Evolutionary conservation across 2,329 filamentous ascomycete species (phyloP).

Genomic region (Chrysoporthe austroafricana): DNA sequence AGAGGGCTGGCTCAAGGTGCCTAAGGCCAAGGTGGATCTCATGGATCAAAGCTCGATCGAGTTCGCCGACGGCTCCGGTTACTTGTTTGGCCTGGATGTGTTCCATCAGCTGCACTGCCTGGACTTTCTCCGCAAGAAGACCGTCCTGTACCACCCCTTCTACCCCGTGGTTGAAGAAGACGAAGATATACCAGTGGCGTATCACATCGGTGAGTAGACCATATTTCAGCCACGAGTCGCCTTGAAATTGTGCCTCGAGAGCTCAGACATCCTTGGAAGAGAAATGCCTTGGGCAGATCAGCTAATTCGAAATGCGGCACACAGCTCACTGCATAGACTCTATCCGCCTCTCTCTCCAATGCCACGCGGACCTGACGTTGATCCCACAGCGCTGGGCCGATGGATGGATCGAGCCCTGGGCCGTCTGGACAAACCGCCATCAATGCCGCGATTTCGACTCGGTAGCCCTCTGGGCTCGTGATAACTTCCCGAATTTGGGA

Average conservation of each 20-base stretch:
- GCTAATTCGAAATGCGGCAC: neutral
- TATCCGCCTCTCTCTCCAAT: neutral
- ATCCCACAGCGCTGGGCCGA: neutral
- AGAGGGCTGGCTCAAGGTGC: neutral
- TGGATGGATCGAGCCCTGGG: neutral
- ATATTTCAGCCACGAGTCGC: neutral
- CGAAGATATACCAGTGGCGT: neutral
- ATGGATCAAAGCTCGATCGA: neutral
- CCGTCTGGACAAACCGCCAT: neutral
- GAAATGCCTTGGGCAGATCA: neutral
- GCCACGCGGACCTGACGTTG: neutral
- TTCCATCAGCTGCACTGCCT: neutral
- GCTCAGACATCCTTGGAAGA: neutral
- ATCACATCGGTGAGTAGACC: neutral
- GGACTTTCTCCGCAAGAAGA: neutral
- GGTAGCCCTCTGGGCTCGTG: neutral
- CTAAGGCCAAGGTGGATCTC: neutral
- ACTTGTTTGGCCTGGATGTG: neutral
- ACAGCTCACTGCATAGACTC: neutral
- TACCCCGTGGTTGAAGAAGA: neutral
- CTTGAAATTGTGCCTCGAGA: neutral
- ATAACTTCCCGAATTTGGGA: neutral
- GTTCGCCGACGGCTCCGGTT: neutral
- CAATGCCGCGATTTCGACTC: neutral
- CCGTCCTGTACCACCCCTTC: neutral